Percentiles rank a stretch among this genome's conserved stretches.
These are phyloP conservation scores for Fusarium begoniae DNA, from an alignment of 2,329 filamentous ascomycete species.

Conservation along the genomic window DNA sequence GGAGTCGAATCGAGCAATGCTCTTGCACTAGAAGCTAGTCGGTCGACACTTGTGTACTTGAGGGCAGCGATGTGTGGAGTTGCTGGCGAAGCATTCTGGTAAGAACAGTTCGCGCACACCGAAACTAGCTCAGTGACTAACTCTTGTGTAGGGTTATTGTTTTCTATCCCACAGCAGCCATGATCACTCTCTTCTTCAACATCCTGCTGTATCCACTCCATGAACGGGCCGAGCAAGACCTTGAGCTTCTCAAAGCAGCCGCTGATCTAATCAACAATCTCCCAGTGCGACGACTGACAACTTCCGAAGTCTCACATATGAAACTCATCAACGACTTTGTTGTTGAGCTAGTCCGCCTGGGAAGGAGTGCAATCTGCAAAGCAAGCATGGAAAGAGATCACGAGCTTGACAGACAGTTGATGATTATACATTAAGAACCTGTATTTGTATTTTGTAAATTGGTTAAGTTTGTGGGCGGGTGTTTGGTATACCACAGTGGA, in stretches of 20 bases:
- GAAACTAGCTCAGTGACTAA: background rate
- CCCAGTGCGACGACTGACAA: slow-evolving; percentile 40
- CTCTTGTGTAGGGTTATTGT: slow-evolving; percentile 56
- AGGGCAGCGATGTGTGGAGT: slow-evolving; percentile 53
- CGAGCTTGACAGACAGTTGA: background rate
- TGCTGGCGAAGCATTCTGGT: slow-evolving; percentile 61
- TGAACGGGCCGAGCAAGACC: slow-evolving; percentile 54
- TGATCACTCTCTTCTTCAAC: slow-evolving; percentile 64
- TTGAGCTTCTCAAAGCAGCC: slow-evolving; percentile 55
- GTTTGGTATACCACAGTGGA: background rate
- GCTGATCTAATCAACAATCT: slow-evolving; percentile 56
- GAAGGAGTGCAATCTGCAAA: slow-evolving; percentile 52
- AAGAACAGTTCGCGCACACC: slow-evolving; percentile 8
- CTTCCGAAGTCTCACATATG: slow-evolving; percentile 52
- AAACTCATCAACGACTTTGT: slow-evolving; percentile 55
- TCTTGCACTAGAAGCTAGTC: slow-evolving; percentile 63
- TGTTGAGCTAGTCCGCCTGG: slow-evolving; percentile 54
- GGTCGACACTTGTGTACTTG: slow-evolving; percentile 62
- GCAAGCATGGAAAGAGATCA: background rate
- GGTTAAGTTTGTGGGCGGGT: background rate
- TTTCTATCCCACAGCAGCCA: slow-evolving; percentile 65
- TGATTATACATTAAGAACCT: background rate
- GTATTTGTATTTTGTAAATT: background rate
- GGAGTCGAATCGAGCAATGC: slow-evolving; percentile 62
- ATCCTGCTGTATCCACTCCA: slow-evolving; percentile 59